Base-by-base conservation (phyloP, 2,329 filamentous ascomycete species). In the Botryosphaeria dothidea region DNA sequence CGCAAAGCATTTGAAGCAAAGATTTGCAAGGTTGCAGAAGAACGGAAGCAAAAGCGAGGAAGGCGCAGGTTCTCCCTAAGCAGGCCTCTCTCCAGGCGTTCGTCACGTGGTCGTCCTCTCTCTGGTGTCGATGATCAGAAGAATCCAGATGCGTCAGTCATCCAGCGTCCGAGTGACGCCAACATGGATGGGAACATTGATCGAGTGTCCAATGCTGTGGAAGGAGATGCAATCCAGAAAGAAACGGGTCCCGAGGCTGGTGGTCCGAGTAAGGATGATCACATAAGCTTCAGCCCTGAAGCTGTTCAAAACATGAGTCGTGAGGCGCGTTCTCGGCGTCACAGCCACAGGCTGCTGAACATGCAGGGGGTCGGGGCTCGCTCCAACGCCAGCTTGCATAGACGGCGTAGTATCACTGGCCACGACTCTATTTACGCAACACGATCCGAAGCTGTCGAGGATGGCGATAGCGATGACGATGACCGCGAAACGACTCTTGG, bases 1-100 rank as follows among this genome's bases (percentile, higher is more conserved):
- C 86, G 84, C 69, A 79, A 81, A 65, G 86, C 85, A 11, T 92
- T 92, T 68, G 85, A 90, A 73, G 81, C 79, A 65, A 84, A 85
- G 21, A 87, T 91, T 66, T 77, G 83, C 64, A 77, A 81, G 48
- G 81, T 90, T 64, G 82, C 83, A 2, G 73, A 80, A 68, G 73
- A 75, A 25, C 41, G 36, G 67, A 67, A 49, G 52, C 62, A 45
- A 29, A 34, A 62, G 46, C 63, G 48, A 34, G 25, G 15, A n/a
- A 49, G 34, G 25, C 21, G 19, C 17, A 45, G 45, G 46, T 61
- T 65, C 21, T 61, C 54, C 7, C 13, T 61, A 43, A 43, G 34
- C 17, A 43, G 63, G 38, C 66, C 65, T 45, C 54, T 67, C 6
- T 64, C 62, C 3, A 25, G 21, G 78, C 75, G 31, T 23, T 60